A percentile compares a stretch with the other conserved stretches of the same genome.
These are phyloP conservation scores for Rhododendron henanense DNA, from an alignment of 148 eudicot species.

Conservation along the genomic window DNA sequence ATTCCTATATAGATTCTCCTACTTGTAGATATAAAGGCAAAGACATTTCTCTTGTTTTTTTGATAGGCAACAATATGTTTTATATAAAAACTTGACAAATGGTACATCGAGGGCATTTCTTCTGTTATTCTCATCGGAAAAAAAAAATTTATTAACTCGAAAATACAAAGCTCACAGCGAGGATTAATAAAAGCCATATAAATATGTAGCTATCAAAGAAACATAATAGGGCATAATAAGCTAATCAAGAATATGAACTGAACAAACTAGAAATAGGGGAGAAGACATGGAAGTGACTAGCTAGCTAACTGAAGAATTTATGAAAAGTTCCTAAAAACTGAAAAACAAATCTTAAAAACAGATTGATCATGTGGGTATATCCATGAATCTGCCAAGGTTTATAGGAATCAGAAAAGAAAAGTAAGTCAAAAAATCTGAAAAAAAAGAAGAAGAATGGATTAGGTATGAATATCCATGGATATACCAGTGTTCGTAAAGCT, in stretches of 20 bases:
- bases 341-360: background rate
- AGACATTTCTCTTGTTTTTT: no score
- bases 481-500: slow-evolving; percentile 5
- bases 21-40: no score
- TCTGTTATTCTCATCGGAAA: background rate
- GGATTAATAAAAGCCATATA: background rate
- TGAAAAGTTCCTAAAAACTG: background rate
- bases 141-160: background rate
- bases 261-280: background rate
- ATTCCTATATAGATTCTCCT: background rate
- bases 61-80: no score
- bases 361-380: background rate
- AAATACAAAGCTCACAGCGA: background rate
- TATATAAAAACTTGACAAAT: no score
- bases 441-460: background rate
- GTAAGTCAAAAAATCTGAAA: background rate
- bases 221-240: background rate
- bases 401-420: background rate
- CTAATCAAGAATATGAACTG: background rate
- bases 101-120: no score
- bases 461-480: slow-evolving; percentile 1
- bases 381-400: background rate
- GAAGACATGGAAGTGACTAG: background rate
- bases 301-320: background rate
- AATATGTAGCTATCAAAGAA: background rate